A percentile compares a stretch with the other conserved stretches of the same genome.
Evolutionary conservation across 306 rosid species (phyloP).

Genomic region (peach (Prunus persica)): Prunus_persica_NCBIv2 NC_034015.1:4217501-4218000

Average conservation of each 20-base stretch:
- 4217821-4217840: neutral
- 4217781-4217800: slow-evolving; percentile 1
- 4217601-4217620: too few species aligned
- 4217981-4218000: neutral
- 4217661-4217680: too few species aligned
- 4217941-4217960: neutral
- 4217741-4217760: neutral
- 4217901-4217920: neutral
- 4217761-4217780: neutral
- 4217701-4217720: neutral
- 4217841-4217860: neutral
- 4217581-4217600: too few species aligned
- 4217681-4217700: too few species aligned
- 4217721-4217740: neutral
- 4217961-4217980: neutral
- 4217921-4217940: neutral
- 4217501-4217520: too few species aligned
- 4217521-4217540: too few species aligned
- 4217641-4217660: too few species aligned
- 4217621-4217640: too few species aligned
- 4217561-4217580: too few species aligned
- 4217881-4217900: neutral
- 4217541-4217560: too few species aligned
- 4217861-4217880: slow-evolving; percentile 4
- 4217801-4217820: neutral